Conservation (phyloP, 208 protist species). For the Leptomonas pyrrhocoris region DNA sequence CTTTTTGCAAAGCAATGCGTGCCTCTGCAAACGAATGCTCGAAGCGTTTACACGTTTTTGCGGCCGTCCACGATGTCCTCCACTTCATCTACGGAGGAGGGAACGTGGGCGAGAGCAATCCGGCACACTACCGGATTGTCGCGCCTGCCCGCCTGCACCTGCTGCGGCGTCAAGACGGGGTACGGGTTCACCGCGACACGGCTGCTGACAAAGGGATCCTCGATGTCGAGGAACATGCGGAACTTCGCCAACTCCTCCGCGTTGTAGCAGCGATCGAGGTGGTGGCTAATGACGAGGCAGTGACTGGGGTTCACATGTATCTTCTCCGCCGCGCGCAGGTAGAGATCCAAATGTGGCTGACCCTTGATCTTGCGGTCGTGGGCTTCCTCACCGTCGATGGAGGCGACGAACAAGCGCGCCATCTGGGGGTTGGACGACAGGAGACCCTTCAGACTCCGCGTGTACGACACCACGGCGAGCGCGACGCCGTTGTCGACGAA, state of each 20-base stretch:
- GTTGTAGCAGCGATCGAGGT: conserved; percentile 80
- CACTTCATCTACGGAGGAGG: conserved; percentile 74
- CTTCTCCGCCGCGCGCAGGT: conserved; percentile 76
- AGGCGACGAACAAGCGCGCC: conserved; percentile 63
- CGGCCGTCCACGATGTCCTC: conserved; percentile 76
- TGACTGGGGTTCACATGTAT: conserved; percentile 78
- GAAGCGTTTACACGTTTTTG: background rate
- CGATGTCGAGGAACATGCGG: conserved; percentile 90
- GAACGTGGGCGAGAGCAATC: conserved; percentile 55
- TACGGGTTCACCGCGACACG: conserved; percentile 46
- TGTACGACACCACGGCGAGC: conserved; percentile 85
- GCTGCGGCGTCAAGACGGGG: conserved; percentile 43
- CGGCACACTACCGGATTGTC: conserved; percentile 70
- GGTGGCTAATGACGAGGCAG: conserved; percentile 80
- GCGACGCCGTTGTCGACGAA: conserved; percentile 64
- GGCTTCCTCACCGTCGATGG: conserved; percentile 89
- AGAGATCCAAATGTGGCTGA: conserved; percentile 84
- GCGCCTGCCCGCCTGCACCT: conserved; percentile 25
- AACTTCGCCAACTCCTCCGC: conserved; percentile 69
- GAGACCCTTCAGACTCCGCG: conserved; percentile 66
- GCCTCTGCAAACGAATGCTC: background rate
- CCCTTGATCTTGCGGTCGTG: conserved; percentile 77
- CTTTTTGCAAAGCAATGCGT: background rate
- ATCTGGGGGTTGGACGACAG: conserved; percentile 63
- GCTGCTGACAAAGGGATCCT: conserved; percentile 81